Evolutionary conservation across 345 rosid species (phyloP).

Genomic region (Brassica nigra): DNA sequence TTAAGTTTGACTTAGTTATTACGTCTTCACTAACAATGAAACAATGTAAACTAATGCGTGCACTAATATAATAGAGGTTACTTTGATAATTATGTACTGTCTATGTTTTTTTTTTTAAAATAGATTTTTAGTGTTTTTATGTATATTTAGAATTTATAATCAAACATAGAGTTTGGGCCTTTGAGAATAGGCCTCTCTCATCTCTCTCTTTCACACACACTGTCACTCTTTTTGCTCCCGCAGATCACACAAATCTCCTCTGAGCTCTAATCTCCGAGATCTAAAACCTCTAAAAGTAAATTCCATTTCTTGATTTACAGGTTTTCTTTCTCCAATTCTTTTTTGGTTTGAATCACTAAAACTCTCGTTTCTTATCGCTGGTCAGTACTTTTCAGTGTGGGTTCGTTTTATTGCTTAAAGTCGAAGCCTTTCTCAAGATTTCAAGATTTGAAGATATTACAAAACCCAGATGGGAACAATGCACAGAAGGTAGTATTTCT

Average conservation of each 20-base stretch:
- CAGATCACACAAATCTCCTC: not conserved
- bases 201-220: not conserved
- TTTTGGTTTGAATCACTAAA: not conserved
- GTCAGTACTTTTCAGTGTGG: not conserved
- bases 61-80: not conserved
- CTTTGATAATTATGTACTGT: not conserved
- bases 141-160: not conserved
- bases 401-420: not conserved
- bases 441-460: slow-evolving; percentile 19
- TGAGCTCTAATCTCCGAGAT: not conserved
- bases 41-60: not conserved
- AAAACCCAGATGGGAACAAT: slow-evolving; percentile 46
- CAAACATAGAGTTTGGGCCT: not conserved
- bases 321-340: not conserved
- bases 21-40: not conserved
- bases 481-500: slow-evolving; percentile 52
- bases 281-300: not conserved
- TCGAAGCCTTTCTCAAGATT: not conserved
- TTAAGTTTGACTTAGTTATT: not conserved
- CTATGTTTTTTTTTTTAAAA: no score
- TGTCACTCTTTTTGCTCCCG: not conserved
- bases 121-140: no score
- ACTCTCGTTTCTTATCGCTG: not conserved
- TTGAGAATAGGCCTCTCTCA: not conserved
- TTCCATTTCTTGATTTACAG: not conserved